Base-by-base conservation (phyloP, 768 basidiomycete species). In the Trametes cubensis region DNA sequence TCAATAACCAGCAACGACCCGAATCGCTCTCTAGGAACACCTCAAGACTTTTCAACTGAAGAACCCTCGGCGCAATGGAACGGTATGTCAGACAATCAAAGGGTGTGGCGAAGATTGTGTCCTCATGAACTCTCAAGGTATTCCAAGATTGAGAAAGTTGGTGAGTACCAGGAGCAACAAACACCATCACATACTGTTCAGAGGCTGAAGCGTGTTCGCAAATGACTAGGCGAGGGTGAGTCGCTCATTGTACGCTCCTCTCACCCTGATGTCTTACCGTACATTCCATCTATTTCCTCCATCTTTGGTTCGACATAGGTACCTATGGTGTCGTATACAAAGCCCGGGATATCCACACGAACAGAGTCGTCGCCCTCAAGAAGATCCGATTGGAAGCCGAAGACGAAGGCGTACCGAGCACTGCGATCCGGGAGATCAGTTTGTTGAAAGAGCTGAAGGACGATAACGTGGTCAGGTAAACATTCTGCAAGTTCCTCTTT, bases 301-400 rank as follows among this genome's bases (percentile, higher is more conserved):
- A 45, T 49, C 25, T 13, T 26, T 15, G n/a, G 0, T 40, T 18
- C 41, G 17, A 18, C 46, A 34, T 72, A 98, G 96, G 96, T 67
- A 98, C 96, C 25, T 98, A 98, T 68, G 96, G 96, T 59, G 96
- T 98, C 55, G 96, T 98, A 21, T 98, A 98, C 83, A 97, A 98
- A 76, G 96, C 96, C 42, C 85, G 87, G 67, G 95, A 98, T 73
- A 77, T 85, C 64, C 82, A 77, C 48, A 89, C 84, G 10, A 90
- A 90, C 73, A 77, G 86, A 67, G 87, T 98, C 67, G 97, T 99
- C 53, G 97, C 97, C 23, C 81, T 98, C 66, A 99, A 99, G 86
- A 99, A 99, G 83, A 98, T 99, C 73, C 81, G 97, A 42, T 85
- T 99, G 26, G 97, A 98, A 74, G 94, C 95, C 18, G 97, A 98